Evolutionary conservation across 108 stramenopile genomes (phyloP).

Genomic region (Pseudonitzschia delicatissima): DNA sequence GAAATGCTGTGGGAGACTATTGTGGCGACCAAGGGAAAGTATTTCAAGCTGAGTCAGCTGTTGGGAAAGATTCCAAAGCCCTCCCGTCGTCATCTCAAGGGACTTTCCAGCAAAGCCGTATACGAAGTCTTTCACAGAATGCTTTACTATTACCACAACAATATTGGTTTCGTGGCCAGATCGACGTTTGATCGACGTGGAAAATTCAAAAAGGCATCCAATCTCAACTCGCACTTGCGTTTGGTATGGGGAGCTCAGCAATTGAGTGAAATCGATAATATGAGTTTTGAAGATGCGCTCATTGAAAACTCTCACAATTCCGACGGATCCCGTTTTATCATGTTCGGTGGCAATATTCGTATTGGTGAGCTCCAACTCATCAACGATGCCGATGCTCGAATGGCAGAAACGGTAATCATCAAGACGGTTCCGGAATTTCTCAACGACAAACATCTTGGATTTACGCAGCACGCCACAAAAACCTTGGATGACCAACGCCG

Average conservation of each 20-base stretch:
- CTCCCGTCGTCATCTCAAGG: conserved; percentile 50
- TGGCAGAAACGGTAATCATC: conserved; percentile 45
- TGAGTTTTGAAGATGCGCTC: conserved; percentile 33
- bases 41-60: conserved; percentile 39
- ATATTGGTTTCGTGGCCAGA: conserved; percentile 51
- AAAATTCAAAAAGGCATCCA: conserved; percentile 66
- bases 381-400: conserved; percentile 58
- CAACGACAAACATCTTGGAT: conserved; percentile 49
- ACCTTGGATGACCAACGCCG: conserved; percentile 49
- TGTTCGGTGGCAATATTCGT: conserved; percentile 45
- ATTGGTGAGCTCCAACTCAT: conserved; percentile 43
- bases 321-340: conserved; percentile 44
- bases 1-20: conserved; percentile 61
- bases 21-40: conserved; percentile 33
- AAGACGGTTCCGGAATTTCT: conserved; percentile 58
- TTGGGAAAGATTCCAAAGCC: conserved; percentile 39
- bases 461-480: conserved; percentile 60
- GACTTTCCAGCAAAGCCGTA: conserved; percentile 42
- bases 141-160: conserved; percentile 52
- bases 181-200: conserved; percentile 49
- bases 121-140: conserved; percentile 60
- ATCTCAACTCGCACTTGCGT: conserved; percentile 49
- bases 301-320: conserved; percentile 38
- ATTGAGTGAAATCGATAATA: conserved; percentile 11
- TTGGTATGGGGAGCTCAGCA: conserved; percentile 48